A percentile compares a stretch with the other conserved stretches of the same genome.
Conservation (phyloP, 257 asterid species). For the Nicotiana tomentosiformis region DNA sequence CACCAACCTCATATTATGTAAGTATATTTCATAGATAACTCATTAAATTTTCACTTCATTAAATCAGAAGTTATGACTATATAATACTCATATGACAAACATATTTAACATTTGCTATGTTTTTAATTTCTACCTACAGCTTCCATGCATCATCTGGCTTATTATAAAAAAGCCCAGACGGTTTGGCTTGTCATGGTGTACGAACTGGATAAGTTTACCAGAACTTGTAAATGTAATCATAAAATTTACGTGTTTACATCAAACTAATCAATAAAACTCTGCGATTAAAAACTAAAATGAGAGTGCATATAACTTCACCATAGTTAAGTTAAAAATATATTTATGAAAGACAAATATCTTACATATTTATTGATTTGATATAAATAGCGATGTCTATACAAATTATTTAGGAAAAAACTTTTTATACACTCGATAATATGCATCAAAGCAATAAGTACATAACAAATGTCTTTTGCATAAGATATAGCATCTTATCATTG, state of each 20-base stretch:
- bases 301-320: no score
- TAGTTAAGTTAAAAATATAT: no score
- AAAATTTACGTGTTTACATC: no score
- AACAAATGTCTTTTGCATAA: neutral
- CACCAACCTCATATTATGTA: no score
- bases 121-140: slow-evolving; percentile 10
- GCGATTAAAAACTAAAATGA: no score
- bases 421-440: no score
- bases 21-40: neutral
- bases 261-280: no score
- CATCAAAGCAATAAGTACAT: neutral
- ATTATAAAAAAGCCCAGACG: slow-evolving; percentile 22
- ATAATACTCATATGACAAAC: neutral
- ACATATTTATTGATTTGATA: no score
- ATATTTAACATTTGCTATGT: neutral
- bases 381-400: no score
- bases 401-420: no score
- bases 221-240: no score
- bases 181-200: slow-evolving; percentile 26
- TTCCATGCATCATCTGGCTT: slow-evolving; percentile 41
- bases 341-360: no score
- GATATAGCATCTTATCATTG: neutral
- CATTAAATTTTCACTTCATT: neutral
- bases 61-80: neutral
- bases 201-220: slow-evolving; percentile 25